Evolutionary conservation across 768 basidiomycete species (phyloP).

Genomic region (Russula griseocarnosa): DNA sequence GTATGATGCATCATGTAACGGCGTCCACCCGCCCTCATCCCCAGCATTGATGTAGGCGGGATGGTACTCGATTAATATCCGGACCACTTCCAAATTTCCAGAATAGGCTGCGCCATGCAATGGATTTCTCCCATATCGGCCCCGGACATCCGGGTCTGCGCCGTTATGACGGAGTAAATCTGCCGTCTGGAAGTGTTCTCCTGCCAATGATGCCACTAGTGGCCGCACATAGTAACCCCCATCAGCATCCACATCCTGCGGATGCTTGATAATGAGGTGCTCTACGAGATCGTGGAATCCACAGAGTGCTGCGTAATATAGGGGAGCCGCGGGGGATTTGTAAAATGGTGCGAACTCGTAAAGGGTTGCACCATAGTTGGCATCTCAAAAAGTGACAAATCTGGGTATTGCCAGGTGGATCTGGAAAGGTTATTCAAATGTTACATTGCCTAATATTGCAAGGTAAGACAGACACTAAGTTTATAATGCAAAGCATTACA

Average conservation of each 20-base stretch:
- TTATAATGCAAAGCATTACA: too few species aligned
- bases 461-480: too few species aligned
- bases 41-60: neutral
- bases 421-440: too few species aligned
- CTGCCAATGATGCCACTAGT: neutral
- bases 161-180: neutral
- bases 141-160: too few species aligned
- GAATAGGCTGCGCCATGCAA: neutral
- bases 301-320: neutral
- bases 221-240: neutral
- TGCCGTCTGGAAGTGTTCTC: neutral
- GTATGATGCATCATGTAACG: neutral
- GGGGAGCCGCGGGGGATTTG: neutral
- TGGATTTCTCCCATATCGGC: fast-evolving
- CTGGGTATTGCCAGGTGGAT: too few species aligned
- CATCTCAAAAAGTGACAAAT: too few species aligned
- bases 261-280: neutral
- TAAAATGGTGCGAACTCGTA: fast-evolving
- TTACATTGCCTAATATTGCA: too few species aligned
- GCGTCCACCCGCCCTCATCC: neutral
- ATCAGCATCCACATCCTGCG: neutral
- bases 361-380: neutral
- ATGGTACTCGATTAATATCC: neutral
- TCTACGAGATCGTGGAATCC: neutral
- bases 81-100: neutral